These are phyloP conservation scores for Tuber calosporum DNA, from an alignment of 495 filamentous ascomycete species.

Conservation along the genomic window DNA sequence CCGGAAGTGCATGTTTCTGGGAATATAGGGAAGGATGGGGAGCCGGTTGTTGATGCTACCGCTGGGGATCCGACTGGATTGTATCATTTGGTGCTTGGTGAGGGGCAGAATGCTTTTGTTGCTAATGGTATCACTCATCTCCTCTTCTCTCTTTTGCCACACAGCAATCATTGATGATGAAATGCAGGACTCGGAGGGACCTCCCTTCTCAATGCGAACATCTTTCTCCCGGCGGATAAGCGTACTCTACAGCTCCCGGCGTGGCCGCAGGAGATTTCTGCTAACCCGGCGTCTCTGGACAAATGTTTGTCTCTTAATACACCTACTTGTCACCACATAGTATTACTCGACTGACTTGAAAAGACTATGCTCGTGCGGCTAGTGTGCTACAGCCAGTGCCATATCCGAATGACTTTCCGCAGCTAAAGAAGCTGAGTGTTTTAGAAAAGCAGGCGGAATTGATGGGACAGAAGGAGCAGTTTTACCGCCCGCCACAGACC, in stretches of 20 bases:
- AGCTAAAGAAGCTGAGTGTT: conserved; percentile 52
- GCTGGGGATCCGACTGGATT: conserved; percentile 54
- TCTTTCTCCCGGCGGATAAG: conserved; percentile 57
- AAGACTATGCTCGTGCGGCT: conserved; percentile 54
- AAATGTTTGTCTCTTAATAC: conserved; percentile 47
- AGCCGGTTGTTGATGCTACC: conserved; percentile 44
- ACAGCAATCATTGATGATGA: neutral
- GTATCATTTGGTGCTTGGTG: conserved; percentile 58
- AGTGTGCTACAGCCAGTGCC: conserved; percentile 53
- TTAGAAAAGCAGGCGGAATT: conserved; percentile 52
- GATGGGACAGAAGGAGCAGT: conserved; percentile 50
- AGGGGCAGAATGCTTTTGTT: conserved; percentile 60
- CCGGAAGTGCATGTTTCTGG: conserved; percentile 55
- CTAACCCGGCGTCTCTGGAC: conserved; percentile 46
- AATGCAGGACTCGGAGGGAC: conserved; percentile 55
- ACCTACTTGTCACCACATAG: neutral
- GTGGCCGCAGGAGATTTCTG: conserved; percentile 56
- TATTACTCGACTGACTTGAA: conserved; percentile 17
- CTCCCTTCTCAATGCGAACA: conserved; percentile 61
- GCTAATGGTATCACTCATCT: conserved; percentile 51
- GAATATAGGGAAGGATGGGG: conserved; percentile 41
- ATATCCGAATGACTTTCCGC: conserved; percentile 54
- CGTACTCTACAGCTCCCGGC: conserved; percentile 49
- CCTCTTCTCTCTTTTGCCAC: neutral
- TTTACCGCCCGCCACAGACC: conserved; percentile 54